A percentile compares a stretch with the other conserved stretches of the same genome.
Conservation (phyloP, 805 yeast species). For the Huiozyma sinensis region DNA sequence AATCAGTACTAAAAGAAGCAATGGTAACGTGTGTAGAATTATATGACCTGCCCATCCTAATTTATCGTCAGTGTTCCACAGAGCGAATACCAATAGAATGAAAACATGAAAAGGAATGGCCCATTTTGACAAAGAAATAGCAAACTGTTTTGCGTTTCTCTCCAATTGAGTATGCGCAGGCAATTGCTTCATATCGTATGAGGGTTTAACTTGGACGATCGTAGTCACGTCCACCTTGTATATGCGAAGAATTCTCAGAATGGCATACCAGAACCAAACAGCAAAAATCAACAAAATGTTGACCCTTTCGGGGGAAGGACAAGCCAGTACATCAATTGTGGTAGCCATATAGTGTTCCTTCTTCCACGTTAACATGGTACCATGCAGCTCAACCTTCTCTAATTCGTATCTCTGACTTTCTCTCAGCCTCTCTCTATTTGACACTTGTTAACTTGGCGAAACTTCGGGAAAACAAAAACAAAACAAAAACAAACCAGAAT, state of each 20-base stretch:
- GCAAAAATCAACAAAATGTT: constrained; percentile 41
- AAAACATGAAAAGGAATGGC: constrained; percentile 17
- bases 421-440: too few species aligned
- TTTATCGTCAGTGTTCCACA: not conserved
- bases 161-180: constrained; percentile 32
- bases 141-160: constrained; percentile 23
- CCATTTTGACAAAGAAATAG: constrained; percentile 11
- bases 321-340: not conserved
- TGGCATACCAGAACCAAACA: constrained; percentile 42
- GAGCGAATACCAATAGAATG: constrained; percentile 3
- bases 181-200: constrained; percentile 14
- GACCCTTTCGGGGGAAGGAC: constrained; percentile 43
- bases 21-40: constrained; percentile 7
- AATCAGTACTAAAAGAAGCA: constrained; percentile 14
- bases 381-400: too few species aligned
- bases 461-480: not conserved
- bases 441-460: too few species aligned
- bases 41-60: not conserved
- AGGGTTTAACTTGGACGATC: constrained; percentile 14
- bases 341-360: not conserved
- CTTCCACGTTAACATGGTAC: not conserved
- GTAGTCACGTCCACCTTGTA: constrained; percentile 34
- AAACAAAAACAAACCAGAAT: not conserved
- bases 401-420: too few species aligned
- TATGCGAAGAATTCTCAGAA: constrained; percentile 31